A percentile compares a stretch with the other conserved stretches of the same genome.
These are phyloP conservation scores for Metschnikowia colocasiae DNA, from an alignment of 805 yeast genomes.

Conservation along the genomic window DNA sequence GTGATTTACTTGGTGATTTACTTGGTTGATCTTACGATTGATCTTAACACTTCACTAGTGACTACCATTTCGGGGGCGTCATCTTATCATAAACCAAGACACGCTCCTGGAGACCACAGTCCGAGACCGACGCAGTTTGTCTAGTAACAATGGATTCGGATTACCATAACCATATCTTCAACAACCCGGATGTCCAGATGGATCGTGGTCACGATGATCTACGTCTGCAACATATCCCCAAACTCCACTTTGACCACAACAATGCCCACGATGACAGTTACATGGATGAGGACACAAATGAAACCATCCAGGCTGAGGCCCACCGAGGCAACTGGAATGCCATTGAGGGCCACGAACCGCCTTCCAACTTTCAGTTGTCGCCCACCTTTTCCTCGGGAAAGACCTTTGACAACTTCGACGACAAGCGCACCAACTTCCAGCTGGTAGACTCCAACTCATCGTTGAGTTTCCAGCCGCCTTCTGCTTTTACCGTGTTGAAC, in stretches of 20 bases:
- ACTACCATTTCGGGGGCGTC: too few species aligned
- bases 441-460: conserved; percentile 33
- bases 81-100: too few species aligned
- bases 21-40: too few species aligned
- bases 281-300: conserved; percentile 40
- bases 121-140: neutral
- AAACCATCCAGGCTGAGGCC: conserved; percentile 14
- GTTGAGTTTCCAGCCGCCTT: conserved; percentile 38
- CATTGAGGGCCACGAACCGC: conserved; percentile 13
- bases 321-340: conserved; percentile 4
- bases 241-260: neutral
- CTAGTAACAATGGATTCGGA: conserved; percentile 2
- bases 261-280: conserved; percentile 25
- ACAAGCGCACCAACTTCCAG: conserved; percentile 27
- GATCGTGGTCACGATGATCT: neutral
- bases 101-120: neutral
- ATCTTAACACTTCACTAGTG: too few species aligned
- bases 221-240: conserved; percentile 1
- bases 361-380: conserved; percentile 21
- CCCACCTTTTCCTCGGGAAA: conserved; percentile 22
- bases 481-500: conserved; percentile 38
- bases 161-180: conserved; percentile 6
- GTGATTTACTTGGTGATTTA: too few species aligned
- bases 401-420: conserved; percentile 16
- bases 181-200: neutral